Percentiles rank a stretch among this genome's conserved stretches.
Evolutionary conservation across 2,329 filamentous ascomycete genomes (phyloP).

Genomic region (Diplodia corticola): DNA sequence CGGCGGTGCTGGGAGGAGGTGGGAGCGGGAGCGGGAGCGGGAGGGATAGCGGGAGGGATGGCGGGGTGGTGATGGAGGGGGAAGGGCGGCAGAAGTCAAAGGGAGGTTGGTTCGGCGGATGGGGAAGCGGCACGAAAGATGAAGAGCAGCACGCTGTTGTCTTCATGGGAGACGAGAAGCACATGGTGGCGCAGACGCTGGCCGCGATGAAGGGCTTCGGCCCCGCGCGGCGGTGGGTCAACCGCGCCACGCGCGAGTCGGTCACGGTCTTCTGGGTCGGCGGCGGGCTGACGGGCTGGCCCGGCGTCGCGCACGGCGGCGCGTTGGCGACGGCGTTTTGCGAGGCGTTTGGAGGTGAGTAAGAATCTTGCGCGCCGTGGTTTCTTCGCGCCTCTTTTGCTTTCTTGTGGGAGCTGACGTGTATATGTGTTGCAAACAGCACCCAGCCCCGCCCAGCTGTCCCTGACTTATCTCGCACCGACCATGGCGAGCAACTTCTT

Average conservation of each 20-base stretch:
- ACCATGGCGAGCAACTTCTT: constrained; percentile 64
- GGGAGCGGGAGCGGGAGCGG: constrained; percentile 35
- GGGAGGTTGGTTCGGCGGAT: constrained; percentile 7
- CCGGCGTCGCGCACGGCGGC: constrained; percentile 70
- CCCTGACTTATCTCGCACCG: constrained; percentile 62
- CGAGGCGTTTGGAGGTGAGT: constrained; percentile 58
- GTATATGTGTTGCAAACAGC: not conserved
- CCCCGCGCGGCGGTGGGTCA: constrained; percentile 64
- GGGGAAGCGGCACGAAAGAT: not conserved
- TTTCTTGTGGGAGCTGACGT: not conserved
- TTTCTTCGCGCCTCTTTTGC: not conserved
- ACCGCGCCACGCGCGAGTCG: constrained; percentile 57
- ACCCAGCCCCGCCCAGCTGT: constrained; percentile 33
- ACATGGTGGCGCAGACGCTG: constrained; percentile 32
- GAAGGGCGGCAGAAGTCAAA: not conserved
- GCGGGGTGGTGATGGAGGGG: constrained; percentile 29
- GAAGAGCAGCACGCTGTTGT: not conserved
- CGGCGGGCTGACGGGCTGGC: constrained; percentile 66
- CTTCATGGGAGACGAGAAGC: constrained; percentile 8
- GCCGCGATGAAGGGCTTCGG: constrained; percentile 45
- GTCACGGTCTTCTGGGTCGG: constrained; percentile 70
- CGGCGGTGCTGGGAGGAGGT: constrained; percentile 11
- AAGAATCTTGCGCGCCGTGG: not conserved
- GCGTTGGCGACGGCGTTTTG: constrained; percentile 67
- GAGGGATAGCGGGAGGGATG: constrained; percentile 41